Conservation (phyloP, 306 rosid genomes). For the Sesbania bispinosa region DNA sequence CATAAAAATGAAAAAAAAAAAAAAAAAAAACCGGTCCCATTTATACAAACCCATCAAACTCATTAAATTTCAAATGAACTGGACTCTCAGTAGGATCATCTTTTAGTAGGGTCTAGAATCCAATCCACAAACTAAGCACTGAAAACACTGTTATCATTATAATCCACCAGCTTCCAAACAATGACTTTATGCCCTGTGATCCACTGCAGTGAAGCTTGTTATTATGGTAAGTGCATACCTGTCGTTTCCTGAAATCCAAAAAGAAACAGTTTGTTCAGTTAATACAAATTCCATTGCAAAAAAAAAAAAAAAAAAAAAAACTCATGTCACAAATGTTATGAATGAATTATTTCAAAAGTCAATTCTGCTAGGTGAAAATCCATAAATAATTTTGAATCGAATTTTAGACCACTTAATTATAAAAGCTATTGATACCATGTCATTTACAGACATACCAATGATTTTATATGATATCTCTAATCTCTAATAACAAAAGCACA, state of each 20-base stretch:
- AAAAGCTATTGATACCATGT: no score
- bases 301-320: no score
- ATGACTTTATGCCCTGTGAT: slow-evolving; percentile 43
- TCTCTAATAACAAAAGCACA: no score
- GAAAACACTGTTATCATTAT: slow-evolving; percentile 26
- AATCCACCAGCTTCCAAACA: slow-evolving; percentile 42
- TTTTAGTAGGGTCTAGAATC: not conserved
- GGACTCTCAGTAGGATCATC: not conserved
- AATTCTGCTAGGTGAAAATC: no score
- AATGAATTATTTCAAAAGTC: no score
- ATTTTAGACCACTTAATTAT: no score
- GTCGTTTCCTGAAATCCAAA: slow-evolving; percentile 53
- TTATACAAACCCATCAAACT: slow-evolving; percentile 11
- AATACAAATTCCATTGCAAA: not conserved
- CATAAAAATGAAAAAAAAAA: not conserved
- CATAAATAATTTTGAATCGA: no score
- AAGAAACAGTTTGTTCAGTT: not conserved
- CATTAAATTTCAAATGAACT: not conserved
- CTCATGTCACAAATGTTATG: no score
- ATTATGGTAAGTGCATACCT: slow-evolving; percentile 64
- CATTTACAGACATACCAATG: no score
- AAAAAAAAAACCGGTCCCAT: not conserved
- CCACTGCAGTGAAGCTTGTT: slow-evolving; percentile 60
- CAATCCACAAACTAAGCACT: slow-evolving; percentile 23
- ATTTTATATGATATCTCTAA: no score